Evolutionary conservation across 169 alveolate species (phyloP).

Genomic region (Ichthyophthirius multifiliis): DNA sequence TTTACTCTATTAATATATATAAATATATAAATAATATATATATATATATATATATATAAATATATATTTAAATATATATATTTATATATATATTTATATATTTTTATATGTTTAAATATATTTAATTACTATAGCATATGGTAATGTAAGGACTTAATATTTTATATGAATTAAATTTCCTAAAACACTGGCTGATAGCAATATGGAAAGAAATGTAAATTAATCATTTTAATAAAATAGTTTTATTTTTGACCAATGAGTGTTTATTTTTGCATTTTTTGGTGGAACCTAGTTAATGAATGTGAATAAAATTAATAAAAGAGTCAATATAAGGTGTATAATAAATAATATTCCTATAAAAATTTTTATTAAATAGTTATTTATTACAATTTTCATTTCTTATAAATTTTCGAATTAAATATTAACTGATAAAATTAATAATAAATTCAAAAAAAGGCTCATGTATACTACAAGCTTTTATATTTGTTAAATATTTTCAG

Average conservation of each 20-base stretch:
- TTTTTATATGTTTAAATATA: background rate
- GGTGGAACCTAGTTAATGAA: background rate
- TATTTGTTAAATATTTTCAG: background rate
- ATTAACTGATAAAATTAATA: background rate
- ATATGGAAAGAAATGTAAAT: background rate
- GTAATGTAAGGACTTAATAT: background rate
- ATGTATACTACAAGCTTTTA: background rate
- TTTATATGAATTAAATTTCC: too few relatives aligned
- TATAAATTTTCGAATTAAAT: background rate
- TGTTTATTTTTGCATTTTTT: background rate
- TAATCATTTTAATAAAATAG: background rate
- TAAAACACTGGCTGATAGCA: too few relatives aligned
- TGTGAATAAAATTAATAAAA: background rate
- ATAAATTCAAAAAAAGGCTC: background rate
- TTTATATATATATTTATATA: background rate
- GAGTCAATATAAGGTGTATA: background rate
- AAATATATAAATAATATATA: background rate
- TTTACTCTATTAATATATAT: background rate
- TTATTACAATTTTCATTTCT: background rate
- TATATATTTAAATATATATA: too few relatives aligned
- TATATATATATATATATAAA: background rate
- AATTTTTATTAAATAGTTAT: background rate
- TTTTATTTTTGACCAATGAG: background rate
- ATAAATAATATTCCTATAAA: background rate
- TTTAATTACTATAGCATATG: background rate